These are phyloP conservation scores for Euphrasia confusa DNA, from an alignment of 257 asterid species.

Conservation along the genomic window DNA sequence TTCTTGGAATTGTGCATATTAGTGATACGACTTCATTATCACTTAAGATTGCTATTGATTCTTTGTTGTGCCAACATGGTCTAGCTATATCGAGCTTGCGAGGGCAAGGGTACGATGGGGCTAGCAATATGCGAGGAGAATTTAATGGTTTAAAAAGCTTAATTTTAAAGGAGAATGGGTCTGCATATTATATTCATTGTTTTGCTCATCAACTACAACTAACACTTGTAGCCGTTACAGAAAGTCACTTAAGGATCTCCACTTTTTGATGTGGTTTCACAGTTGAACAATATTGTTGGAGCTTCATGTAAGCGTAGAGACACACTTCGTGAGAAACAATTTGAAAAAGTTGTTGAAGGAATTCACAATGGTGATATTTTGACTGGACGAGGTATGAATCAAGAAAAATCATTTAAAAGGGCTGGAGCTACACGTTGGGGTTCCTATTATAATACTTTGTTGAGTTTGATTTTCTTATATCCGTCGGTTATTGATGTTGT, in stretches of 20 bases:
- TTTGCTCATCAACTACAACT: neutral
- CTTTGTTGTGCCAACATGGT: neutral
- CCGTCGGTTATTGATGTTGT: neutral
- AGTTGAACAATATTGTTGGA: neutral
- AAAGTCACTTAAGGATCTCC: neutral
- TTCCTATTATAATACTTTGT: neutral
- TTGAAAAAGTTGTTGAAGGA: neutral
- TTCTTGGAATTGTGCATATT: neutral
- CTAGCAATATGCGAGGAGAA: neutral
- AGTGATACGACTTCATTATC: neutral
- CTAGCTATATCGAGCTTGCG: neutral
- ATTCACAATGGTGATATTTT: neutral
- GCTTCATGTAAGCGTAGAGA: neutral
- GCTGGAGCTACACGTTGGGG: neutral
- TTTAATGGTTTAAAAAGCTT: too few species aligned
- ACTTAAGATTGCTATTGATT: neutral
- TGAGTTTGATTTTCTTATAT: neutral
- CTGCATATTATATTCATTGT: neutral
- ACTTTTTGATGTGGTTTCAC: neutral
- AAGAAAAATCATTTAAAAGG: neutral
- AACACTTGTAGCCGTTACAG: neutral
- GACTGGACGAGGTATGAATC: neutral
- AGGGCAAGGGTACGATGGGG: neutral
- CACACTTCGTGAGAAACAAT: neutral
- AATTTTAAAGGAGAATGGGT: neutral